Conservation (phyloP, 345 rosid genomes). For the Rhodomyrtus tomentosa region DNA sequence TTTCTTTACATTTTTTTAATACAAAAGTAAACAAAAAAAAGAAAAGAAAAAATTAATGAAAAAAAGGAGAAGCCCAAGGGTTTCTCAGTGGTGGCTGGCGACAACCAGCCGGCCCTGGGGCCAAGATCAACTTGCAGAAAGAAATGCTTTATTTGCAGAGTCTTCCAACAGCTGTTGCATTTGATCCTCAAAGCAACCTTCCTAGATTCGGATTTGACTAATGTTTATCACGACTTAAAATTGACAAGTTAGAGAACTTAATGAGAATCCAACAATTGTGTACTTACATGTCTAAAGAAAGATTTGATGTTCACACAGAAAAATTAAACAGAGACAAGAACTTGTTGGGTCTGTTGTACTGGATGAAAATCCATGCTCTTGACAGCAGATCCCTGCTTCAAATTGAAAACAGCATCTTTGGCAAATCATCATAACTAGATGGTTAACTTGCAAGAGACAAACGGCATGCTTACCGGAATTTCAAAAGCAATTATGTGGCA, state of each 20-base stretch:
- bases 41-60: too few relatives aligned
- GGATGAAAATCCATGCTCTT: conserved; percentile 96
- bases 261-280: not conserved
- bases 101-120: too few relatives aligned
- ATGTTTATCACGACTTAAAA: conserved; percentile 66
- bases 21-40: too few relatives aligned
- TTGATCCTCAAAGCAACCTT: conserved; percentile 18
- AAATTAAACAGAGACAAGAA: not conserved
- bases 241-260: not conserved
- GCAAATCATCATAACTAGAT: conserved; percentile 55
- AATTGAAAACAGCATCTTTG: conserved; percentile 53
- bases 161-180: too few relatives aligned
- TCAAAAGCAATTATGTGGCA: too few relatives aligned
- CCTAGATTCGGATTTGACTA: conserved; percentile 72
- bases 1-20: too few relatives aligned
- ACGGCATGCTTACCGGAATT: not conserved
- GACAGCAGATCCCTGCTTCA: conserved; percentile 61
- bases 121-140: too few relatives aligned
- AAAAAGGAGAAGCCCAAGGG: too few relatives aligned
- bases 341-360: conserved; percentile 48
- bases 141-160: conserved; percentile 43
- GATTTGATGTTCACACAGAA: not conserved
- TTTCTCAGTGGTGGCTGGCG: too few relatives aligned
- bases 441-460: conserved; percentile 35
- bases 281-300: not conserved